Evolutionary conservation across 805 yeast genomes (phyloP).

Genomic region (Starmerella vaccinii): DNA sequence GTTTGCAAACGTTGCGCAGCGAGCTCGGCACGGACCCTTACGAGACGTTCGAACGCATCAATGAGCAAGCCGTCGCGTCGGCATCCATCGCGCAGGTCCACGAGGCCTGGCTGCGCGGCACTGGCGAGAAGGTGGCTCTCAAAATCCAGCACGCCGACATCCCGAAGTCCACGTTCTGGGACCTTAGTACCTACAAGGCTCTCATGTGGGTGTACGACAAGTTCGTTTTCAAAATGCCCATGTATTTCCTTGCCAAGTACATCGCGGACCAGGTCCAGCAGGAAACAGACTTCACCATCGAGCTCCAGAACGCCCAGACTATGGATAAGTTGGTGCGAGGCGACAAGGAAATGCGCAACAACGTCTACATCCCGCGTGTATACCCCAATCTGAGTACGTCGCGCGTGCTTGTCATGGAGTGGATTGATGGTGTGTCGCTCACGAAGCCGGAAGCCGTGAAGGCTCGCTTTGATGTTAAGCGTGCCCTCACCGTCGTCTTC

Average conservation of each 20-base stretch:
- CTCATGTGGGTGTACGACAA: slow-evolving; percentile 44
- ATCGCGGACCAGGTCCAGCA: slow-evolving; percentile 46
- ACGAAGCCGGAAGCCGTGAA: slow-evolving; percentile 37
- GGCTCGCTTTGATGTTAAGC: slow-evolving; percentile 33
- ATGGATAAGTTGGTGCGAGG: slow-evolving; percentile 28
- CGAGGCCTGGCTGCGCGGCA: slow-evolving; percentile 47
- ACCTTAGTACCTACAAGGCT: slow-evolving; percentile 46
- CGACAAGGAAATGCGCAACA: slow-evolving; percentile 35
- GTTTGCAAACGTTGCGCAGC: slow-evolving; percentile 27
- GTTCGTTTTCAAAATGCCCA: slow-evolving; percentile 53
- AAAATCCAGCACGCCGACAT: slow-evolving; percentile 76
- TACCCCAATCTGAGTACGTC: slow-evolving; percentile 39
- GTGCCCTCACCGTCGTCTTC: slow-evolving; percentile 43
- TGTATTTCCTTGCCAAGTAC: slow-evolving; percentile 46
- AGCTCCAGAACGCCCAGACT: slow-evolving; percentile 42
- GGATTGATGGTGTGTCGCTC: slow-evolving; percentile 64
- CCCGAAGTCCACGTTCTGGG: slow-evolving; percentile 48
- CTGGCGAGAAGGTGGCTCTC: slow-evolving; percentile 73
- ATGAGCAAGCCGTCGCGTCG: slow-evolving; percentile 55
- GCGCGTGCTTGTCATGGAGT: slow-evolving; percentile 55
- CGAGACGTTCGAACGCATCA: slow-evolving; percentile 40
- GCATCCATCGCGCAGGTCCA: slow-evolving; percentile 94
- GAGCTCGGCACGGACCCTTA: slow-evolving; percentile 38
- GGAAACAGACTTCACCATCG: slow-evolving; percentile 55
- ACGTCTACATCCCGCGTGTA: slow-evolving; percentile 46